Evolutionary conservation across 164 flowering plant species (phyloP).

Genomic region (Taxillus chinensis): DNA sequence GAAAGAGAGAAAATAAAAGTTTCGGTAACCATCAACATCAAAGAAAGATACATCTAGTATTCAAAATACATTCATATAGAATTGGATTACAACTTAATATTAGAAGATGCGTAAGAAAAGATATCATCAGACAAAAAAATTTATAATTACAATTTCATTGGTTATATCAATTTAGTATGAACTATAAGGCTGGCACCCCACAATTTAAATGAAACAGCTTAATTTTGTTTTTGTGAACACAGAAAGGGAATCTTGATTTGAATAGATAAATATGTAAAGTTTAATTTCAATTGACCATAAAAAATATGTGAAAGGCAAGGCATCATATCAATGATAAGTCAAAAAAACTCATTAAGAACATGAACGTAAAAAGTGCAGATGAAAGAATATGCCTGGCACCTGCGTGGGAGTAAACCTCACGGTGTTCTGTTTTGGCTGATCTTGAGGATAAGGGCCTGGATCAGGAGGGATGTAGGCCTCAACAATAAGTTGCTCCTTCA

Average conservation of each 20-base stretch:
- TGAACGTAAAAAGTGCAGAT: not conserved
- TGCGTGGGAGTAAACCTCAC: constrained; percentile 93
- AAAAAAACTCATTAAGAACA: not conserved
- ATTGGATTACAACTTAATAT: too few relatives aligned
- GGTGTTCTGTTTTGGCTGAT: constrained; percentile 85
- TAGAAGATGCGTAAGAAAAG: too few relatives aligned
- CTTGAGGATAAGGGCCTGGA: constrained; percentile 99
- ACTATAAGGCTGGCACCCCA: too few relatives aligned
- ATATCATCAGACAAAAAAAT: too few relatives aligned
- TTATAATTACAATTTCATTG: too few relatives aligned
- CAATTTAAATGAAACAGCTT: too few relatives aligned
- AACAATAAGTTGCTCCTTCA: constrained; percentile 54
- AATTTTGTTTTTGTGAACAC: too few relatives aligned
- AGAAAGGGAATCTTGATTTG: too few relatives aligned
- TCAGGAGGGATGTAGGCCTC: constrained; percentile 88
- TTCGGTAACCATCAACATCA: too few relatives aligned
- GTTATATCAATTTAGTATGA: too few relatives aligned
- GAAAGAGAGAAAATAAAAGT: not conserved
- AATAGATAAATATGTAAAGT: not conserved
- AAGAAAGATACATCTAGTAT: too few relatives aligned
- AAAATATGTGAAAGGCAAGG: not conserved
- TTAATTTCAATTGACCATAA: not conserved
- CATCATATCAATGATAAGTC: not conserved
- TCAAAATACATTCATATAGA: too few relatives aligned
- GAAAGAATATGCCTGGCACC: constrained; percentile 26